phyloP scores from a whole-genome alignment of 345 rosid species.

The Corchorus olitorius region DNA sequence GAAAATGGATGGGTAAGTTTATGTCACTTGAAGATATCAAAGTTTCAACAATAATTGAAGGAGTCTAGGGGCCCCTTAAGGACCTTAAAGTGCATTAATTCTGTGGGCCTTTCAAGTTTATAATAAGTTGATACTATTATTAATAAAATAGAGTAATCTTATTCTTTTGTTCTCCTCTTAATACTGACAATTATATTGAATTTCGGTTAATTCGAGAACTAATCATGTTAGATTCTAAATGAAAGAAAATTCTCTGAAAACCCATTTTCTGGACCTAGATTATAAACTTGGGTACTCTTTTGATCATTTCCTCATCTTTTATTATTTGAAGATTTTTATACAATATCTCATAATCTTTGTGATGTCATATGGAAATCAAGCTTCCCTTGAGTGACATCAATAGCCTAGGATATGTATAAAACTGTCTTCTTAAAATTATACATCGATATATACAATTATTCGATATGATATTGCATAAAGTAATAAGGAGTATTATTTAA shows the following conservation, averaged over 20 bases:
- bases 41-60: constrained; percentile 16
- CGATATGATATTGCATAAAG: background rate
- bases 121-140: background rate
- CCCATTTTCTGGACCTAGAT: too few relatives aligned
- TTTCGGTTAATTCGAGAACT: too few relatives aligned
- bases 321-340: background rate
- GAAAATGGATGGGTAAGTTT: background rate
- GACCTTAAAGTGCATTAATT: background rate
- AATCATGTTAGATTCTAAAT: too few relatives aligned
- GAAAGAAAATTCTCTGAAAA: too few relatives aligned
- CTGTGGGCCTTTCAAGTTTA: constrained; percentile 3
- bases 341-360: background rate
- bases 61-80: background rate
- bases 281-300: too few relatives aligned
- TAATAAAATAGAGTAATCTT: background rate
- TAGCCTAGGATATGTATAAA: background rate
- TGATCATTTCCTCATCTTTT: too few relatives aligned
- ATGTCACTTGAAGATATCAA: background rate
- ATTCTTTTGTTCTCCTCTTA: background rate
- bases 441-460: background rate
- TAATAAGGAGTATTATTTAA: background rate
- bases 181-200: too few relatives aligned
- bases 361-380: background rate
- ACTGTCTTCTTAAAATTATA: background rate
- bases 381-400: background rate